These are phyloP conservation scores for Scedosporium boydii DNA, from an alignment of 2,329 filamentous ascomycete genomes.

Conservation along the genomic window DNA sequence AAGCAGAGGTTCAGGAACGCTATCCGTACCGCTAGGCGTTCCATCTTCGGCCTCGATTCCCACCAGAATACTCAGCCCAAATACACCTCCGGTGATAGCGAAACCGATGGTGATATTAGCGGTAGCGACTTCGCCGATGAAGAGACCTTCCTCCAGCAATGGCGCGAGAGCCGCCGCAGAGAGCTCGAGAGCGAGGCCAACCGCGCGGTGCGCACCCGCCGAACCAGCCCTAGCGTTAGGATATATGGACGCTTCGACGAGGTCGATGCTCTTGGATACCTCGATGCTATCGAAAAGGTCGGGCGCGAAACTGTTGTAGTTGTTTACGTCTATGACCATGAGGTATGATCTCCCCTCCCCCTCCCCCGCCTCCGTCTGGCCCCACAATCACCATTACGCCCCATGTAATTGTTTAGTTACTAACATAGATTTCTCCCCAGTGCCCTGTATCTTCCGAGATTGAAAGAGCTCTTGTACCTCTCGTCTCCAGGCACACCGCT, in stretches of 20 bases:
- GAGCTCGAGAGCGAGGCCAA: conserved; percentile 61
- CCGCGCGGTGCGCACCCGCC: conserved; percentile 48
- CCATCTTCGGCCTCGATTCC: conserved; percentile 41
- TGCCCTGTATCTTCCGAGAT: conserved; percentile 71
- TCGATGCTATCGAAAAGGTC: conserved; percentile 94
- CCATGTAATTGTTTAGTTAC: conserved; percentile 1
- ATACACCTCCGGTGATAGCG: conserved; percentile 33
- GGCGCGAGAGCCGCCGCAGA: conserved; percentile 70
- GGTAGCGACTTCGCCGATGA: conserved; percentile 47
- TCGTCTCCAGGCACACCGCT: conserved; percentile 61
- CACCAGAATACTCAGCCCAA: conserved; percentile 11
- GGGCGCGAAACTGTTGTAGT: conserved; percentile 73
- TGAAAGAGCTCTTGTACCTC: conserved; percentile 64
- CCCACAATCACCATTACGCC: neutral
- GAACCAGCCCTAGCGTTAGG: conserved; percentile 66
- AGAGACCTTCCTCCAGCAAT: conserved; percentile 71
- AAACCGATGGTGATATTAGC: conserved; percentile 29
- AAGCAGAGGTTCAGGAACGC: conserved; percentile 44
- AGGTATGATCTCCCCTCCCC: conserved; percentile 45
- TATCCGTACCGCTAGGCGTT: conserved; percentile 42
- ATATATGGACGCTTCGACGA: conserved; percentile 71
- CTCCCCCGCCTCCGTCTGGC: neutral
- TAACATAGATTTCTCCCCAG: conserved; percentile 33
- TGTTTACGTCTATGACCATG: conserved; percentile 84
- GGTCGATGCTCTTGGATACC: conserved; percentile 83